Base-by-base conservation (phyloP, 169 alveolate genomes). In the Miamiensis avidus region DNA sequence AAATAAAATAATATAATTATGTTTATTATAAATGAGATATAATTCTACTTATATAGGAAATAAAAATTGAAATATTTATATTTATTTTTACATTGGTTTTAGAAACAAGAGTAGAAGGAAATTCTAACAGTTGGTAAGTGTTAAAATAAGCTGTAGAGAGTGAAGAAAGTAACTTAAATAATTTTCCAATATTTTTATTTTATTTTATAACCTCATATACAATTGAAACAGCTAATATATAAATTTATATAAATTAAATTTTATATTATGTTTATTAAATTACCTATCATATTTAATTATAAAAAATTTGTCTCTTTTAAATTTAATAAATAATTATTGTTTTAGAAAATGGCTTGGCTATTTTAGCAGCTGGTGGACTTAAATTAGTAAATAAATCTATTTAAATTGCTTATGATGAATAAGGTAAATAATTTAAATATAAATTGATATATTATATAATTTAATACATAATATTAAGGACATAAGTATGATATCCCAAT, bases 71-170 rank as follows among this genome's bases (percentile, higher is more conserved):
- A 49, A 4, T 49, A 49, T 49, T 20, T 49, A n/a, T 49, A 49
- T 49, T 11, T 65, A 64, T 78, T 75, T 28, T 28, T 31, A 78
- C 29, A 65, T 1, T 4, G n/a, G 20, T 15, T 64, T 31, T 73
- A 89, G 94, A 89, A 27, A 90, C 96, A 15, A 82, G 96, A 78
- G 89, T 88, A 34, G 87, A 88, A 82, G 96, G 96, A 31, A 29
- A 75, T 29, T 30, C 81, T 65, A 83, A 89, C 49, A 85, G 84
- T 27, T 92, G 96, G 96, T 30, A 27, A 74, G 76, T 84, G 20
- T 49, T 86, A 64, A 79, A 30, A 72, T 75, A 64, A 34, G 83
- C 87, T 11, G 64, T 82, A 30, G 82, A 75, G 32, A 79, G 74
- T 20, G 90, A 86, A 29, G 90, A 86, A 86, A 29, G 90, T 86